Conservation (phyloP, 2,329 filamentous ascomycete genomes). For the Colletotrichum tropicale region DNA sequence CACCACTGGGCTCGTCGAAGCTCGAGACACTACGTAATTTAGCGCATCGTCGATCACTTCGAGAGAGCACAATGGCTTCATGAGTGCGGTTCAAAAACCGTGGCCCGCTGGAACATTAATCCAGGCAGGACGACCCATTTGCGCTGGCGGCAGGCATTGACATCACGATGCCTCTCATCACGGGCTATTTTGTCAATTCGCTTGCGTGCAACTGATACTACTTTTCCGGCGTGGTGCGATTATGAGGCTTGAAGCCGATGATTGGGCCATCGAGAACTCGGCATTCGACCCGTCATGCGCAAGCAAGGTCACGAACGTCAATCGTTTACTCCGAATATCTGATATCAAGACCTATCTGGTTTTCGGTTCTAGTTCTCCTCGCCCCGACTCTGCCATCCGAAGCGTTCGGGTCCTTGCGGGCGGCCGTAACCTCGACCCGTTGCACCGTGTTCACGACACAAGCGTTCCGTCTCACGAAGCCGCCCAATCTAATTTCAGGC, state of each 20-base stretch:
- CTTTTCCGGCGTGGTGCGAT: neutral
- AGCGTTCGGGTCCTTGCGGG: neutral
- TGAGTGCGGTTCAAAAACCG: neutral
- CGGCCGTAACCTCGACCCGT: neutral
- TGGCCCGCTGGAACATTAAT: neutral
- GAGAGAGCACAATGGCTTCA: neutral
- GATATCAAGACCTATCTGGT: neutral
- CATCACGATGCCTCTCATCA: neutral
- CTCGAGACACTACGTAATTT: neutral
- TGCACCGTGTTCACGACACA: neutral
- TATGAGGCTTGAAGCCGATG: neutral
- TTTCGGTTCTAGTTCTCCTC: neutral
- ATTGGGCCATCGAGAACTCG: neutral
- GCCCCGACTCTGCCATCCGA: neutral
- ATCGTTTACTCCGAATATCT: neutral
- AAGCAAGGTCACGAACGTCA: neutral
- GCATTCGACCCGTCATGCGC: neutral
- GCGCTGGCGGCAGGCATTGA: neutral
- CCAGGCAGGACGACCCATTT: neutral
- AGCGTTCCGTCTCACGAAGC: neutral
- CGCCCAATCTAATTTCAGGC: neutral
- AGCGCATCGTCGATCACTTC: neutral
- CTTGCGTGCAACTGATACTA: neutral
- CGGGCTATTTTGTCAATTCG: neutral
- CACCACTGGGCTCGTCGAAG: neutral